These are phyloP conservation scores for Pichia kluyveri DNA, from an alignment of 805 yeast species.

Conservation along the genomic window DNA sequence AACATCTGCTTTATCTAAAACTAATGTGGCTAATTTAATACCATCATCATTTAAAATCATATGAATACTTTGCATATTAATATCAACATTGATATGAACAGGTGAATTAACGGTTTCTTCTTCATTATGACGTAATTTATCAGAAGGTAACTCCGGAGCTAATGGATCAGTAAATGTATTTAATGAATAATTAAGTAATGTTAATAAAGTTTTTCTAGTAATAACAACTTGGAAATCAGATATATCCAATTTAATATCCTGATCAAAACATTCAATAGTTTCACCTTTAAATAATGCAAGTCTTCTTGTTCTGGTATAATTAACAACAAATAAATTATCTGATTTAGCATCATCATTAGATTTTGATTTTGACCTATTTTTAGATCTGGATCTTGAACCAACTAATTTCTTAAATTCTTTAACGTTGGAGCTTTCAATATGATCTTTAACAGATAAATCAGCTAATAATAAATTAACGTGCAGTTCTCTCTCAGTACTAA, in stretches of 20 bases:
- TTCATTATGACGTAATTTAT: constrained; percentile 58
- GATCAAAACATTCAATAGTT: constrained; percentile 66
- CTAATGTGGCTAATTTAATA: constrained; percentile 68
- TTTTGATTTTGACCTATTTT: constrained; percentile 8
- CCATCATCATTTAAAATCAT: constrained; percentile 78
- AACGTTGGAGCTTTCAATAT: constrained; percentile 52
- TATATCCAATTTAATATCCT: constrained; percentile 58
- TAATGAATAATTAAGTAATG: constrained; percentile 69
- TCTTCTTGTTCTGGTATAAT: constrained; percentile 51
- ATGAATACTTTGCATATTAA: constrained; percentile 65
- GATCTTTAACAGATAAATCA: constrained; percentile 67
- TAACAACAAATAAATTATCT: constrained; percentile 48
- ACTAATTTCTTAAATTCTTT: constrained; percentile 59
- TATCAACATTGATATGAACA: constrained; percentile 60
- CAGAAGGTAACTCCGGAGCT: constrained; percentile 60
- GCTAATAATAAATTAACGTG: constrained; percentile 54
- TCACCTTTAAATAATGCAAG: constrained; percentile 43
- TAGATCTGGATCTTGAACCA: constrained; percentile 48
- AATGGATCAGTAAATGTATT: constrained; percentile 85
- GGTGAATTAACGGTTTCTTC: constrained; percentile 54
- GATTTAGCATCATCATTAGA: constrained; percentile 14
- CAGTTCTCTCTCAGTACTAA: constrained; percentile 52
- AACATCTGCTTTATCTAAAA: constrained; percentile 65
- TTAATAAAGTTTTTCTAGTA: constrained; percentile 68
- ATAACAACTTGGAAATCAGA: constrained; percentile 72